These are phyloP conservation scores for Globisporangium nodosum DNA, from an alignment of 352 stramenopile genomes.

Conservation along the genomic window DNA sequence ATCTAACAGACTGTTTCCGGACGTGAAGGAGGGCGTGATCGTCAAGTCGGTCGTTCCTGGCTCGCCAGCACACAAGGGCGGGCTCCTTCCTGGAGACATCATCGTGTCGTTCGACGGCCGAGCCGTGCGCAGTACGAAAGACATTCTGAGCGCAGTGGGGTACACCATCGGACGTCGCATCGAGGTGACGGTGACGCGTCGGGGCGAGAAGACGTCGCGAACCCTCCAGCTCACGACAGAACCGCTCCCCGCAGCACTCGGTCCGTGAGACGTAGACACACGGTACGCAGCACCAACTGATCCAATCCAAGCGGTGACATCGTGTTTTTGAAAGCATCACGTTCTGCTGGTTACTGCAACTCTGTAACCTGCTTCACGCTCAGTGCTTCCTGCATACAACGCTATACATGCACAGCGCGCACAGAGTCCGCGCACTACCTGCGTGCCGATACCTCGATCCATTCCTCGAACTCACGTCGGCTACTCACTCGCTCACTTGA, in stretches of 20 bases:
- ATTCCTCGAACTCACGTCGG: too few species aligned
- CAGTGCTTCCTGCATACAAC: too few species aligned
- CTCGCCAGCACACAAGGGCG: conserved; percentile 76
- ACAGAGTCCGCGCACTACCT: too few species aligned
- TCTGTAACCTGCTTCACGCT: too few species aligned
- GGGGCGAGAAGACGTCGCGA: conserved; percentile 37
- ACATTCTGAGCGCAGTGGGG: conserved; percentile 62
- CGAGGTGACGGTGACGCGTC: conserved; percentile 55
- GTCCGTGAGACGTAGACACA: background rate
- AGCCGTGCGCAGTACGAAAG: conserved; percentile 61
- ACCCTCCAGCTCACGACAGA: conserved; percentile 58
- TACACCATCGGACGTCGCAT: conserved; percentile 73
- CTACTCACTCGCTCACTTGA: background rate
- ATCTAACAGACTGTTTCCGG: conserved; percentile 45
- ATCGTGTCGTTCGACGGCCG: conserved; percentile 78
- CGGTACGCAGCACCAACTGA: too few species aligned
- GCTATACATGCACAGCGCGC: too few species aligned
- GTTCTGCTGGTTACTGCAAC: too few species aligned
- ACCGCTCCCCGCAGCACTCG: conserved; percentile 38
- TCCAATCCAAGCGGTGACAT: too few species aligned
- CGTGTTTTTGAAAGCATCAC: too few species aligned
- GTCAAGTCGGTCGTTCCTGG: conserved; percentile 74
- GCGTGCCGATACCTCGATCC: too few species aligned
- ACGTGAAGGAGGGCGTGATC: conserved; percentile 76
- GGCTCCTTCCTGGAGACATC: conserved; percentile 64